These are phyloP conservation scores for Xerocomellus chrysenteron DNA, from an alignment of 768 basidiomycete species.

Conservation along the genomic window DNA sequence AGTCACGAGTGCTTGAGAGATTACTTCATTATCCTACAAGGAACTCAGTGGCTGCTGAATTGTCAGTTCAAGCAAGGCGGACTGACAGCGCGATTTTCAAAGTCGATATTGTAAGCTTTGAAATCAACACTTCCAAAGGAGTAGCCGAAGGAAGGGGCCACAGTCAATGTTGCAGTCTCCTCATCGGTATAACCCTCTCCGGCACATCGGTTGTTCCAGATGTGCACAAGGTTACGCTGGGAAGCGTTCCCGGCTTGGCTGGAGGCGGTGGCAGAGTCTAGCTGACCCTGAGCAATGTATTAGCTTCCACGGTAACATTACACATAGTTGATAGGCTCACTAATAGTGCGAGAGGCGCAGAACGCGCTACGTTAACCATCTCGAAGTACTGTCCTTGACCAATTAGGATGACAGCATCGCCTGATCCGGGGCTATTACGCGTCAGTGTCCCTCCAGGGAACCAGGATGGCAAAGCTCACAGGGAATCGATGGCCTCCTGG, in stretches of 20 bases:
- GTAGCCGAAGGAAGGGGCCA: conserved; percentile 51
- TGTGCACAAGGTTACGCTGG: conserved; percentile 48
- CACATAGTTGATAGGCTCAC: conserved; percentile 31
- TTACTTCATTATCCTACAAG: conserved; percentile 51
- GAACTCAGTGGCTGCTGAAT: neutral
- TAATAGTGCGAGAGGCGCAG: conserved; percentile 54
- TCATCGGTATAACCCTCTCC: conserved; percentile 50
- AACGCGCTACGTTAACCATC: conserved; percentile 54
- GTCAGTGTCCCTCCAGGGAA: neutral
- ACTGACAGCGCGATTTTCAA: conserved; percentile 63
- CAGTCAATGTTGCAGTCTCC: conserved; percentile 54
- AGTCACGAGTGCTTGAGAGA: conserved; percentile 61
- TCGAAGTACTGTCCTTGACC: conserved; percentile 61
- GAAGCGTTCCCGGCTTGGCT: conserved; percentile 44
- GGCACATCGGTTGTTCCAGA: conserved; percentile 50
- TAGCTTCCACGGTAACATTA: neutral
- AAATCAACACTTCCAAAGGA: conserved; percentile 57
- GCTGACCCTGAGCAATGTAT: conserved; percentile 44
- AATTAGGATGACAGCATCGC: conserved; percentile 49
- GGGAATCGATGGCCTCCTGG: conserved; percentile 54
- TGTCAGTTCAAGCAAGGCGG: neutral
- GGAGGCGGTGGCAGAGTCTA: conserved; percentile 38
- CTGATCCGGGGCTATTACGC: conserved; percentile 40
- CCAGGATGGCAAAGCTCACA: conserved; percentile 39
- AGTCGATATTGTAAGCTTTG: conserved; percentile 65